A percentile compares a stretch with the other conserved stretches of the same genome.
Conservation (phyloP, 768 basidiomycete genomes). For the Auricularia sp. region DNA sequence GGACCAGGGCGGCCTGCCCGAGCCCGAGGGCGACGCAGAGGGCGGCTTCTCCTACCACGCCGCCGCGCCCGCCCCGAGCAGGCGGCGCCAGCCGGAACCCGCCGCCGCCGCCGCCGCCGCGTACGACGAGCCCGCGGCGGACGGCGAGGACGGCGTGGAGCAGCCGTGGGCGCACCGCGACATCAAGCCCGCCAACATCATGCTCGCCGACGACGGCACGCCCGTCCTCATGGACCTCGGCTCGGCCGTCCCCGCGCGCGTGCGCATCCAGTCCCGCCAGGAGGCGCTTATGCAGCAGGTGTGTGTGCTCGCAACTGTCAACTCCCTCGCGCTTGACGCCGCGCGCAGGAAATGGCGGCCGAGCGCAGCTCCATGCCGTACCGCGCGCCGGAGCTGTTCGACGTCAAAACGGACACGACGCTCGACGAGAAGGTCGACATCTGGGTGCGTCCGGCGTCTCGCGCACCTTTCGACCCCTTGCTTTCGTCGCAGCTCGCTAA, state of each 20-base stretch:
- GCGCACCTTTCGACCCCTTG: slow-evolving; percentile 3
- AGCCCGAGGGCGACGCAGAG: slow-evolving; percentile 64
- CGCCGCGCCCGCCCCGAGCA: slow-evolving; percentile 9
- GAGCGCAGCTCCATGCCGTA: slow-evolving; percentile 99
- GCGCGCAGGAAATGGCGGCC: slow-evolving; percentile 67
- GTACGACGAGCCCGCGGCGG: slow-evolving; percentile 13
- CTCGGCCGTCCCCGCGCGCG: slow-evolving; percentile 76
- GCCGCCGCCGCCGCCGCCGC: slow-evolving; percentile 69
- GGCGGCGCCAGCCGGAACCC: slow-evolving; percentile 21
- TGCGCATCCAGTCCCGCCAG: slow-evolving; percentile 69
- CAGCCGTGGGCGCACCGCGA: slow-evolving; percentile 90
- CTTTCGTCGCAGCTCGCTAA: slow-evolving; percentile 5
- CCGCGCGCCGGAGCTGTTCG: slow-evolving; percentile 93
- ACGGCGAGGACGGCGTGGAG: slow-evolving; percentile 44
- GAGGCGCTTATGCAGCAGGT: slow-evolving; percentile 85
- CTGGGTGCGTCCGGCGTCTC: slow-evolving; percentile 46
- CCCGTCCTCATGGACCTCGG: slow-evolving; percentile 99
- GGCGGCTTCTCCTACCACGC: slow-evolving; percentile 64
- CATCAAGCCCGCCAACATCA: slow-evolving; percentile 93
- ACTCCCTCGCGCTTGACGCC: slow-evolving; percentile 15
- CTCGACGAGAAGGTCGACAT: slow-evolving; percentile 95
- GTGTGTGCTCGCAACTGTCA: slow-evolving; percentile 7
- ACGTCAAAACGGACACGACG: slow-evolving; percentile 81
- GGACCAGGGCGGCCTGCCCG: slow-evolving; percentile 61
- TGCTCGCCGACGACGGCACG: slow-evolving; percentile 87